Evolutionary conservation across 768 basidiomycete species (phyloP), one percentile per base, ranked within the genome.

Genomic region (Boletus subparvulus): DNA sequence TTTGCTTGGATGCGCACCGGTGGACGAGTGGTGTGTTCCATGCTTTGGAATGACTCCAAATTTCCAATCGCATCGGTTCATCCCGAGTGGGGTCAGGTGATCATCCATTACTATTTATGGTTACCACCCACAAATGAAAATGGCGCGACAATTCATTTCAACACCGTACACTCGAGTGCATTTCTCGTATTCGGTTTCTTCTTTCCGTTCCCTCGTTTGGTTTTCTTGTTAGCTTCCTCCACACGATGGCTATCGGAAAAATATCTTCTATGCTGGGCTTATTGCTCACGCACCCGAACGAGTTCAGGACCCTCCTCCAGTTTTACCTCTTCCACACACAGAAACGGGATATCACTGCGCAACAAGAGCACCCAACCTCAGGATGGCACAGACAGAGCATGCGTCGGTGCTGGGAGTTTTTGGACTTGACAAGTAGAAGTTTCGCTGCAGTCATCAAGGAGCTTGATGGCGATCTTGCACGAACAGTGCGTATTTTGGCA

Each of bases 391-490:
- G 96, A 54, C 68, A 81, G 39, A 77, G 84, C 10, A 99, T 99
- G 96, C 83, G 85, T 54, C 79, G 84, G 42, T 98, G 94, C 68
- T 98, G 94, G 95, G 77, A 82, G 8, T 87, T 94, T 64, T 77
- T 98, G 52, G 95, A 98, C 78, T 54, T 78, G 73, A 95, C 94
- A 5, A 93, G 92, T 62, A 75, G 96, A 63, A 92, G 88, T 74
- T 99, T 97, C 64, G 80, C 93, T 0, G 85, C 89, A 1, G 96
- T 99, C 59, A 93, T 98, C 67, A 98, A 96, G 74, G 92, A 97
- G 73, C 77, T 98, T 5, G 94, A 99, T 32, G 96, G 94, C 1
- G 96, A 98, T 69, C 75, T 99, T 59, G 94, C 94, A 4, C 78
- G 96, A 59, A 90, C 88, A 41, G 95, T 97, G 69, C 74, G 93